Evolutionary conservation across 73 alveolate genomes (phyloP), one percentile per base, ranked within the genome.

Genomic region (Paramecium sonneborni): DNA sequence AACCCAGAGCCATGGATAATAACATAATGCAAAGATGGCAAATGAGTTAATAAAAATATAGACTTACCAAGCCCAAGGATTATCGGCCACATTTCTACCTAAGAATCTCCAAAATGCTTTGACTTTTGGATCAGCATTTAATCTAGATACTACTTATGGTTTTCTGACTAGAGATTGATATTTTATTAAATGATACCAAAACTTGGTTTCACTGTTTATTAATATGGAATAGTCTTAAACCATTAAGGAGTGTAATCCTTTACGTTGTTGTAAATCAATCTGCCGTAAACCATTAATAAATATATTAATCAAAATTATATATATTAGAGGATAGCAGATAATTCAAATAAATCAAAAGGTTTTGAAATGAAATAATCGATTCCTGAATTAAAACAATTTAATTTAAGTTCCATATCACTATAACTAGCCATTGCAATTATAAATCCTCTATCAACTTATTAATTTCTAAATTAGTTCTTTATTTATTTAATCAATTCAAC

Each of bases 181-280:
- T 52, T 68, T 56, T 56, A 88, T 72, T 88, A 20, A 70, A 46
- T 57, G 26, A 67, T 86, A 86, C 93, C 57, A 57, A 86, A 86
- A 76, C 62, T 86, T 43, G 93, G 93, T 62, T 86, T 86, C 41
- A 85, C 72, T 39, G 85, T 56, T 86, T 86, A 76, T 41, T 72
- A 62, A 76, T 86, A 86, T 68, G 93, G 93, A 38, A 86, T 34
- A 39, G 93, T 86, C 93, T 86, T 86, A 68, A 86, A 62, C 93
- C 93, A 86, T 38, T 85, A 58, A 39, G 93, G 93, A 58, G 93
- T 86, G 87, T 58, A 86, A 52, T 86, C 93, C 93, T 86, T 86
- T 8, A 57, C 56, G 20, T 38, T 58, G 87, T 86, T 86, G 74
- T 62, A 58, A 34, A 86, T 86, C 84, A 86, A 46, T 86, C 85